These are phyloP conservation scores for Colletotrichum tropicicola DNA, from an alignment of 2,329 filamentous ascomycete species.

Conservation along the genomic window DNA sequence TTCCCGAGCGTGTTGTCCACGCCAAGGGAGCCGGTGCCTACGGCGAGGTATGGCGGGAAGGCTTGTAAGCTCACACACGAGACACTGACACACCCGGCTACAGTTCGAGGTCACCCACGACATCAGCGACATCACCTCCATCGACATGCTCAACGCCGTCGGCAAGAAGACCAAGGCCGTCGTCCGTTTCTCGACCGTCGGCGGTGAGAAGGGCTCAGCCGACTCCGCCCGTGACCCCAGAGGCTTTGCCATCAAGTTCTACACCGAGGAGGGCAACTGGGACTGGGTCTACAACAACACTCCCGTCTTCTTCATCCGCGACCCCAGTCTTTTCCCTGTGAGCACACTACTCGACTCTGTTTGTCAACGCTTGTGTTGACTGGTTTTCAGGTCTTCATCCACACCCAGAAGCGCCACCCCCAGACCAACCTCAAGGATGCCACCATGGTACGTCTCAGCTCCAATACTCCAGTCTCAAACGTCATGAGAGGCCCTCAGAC, in stretches of 20 bases:
- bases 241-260: constrained; percentile 77
- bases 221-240: constrained; percentile 78
- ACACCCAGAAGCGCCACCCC: constrained; percentile 81
- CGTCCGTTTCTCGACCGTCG: constrained; percentile 79
- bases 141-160: constrained; percentile 62
- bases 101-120: constrained; percentile 54
- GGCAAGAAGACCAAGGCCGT: constrained; percentile 76
- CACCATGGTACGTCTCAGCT: constrained; percentile 58
- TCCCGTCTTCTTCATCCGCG: constrained; percentile 79
- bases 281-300: constrained; percentile 83
- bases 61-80: not conserved
- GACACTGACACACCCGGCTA: not conserved
- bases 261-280: constrained; percentile 75
- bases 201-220: constrained; percentile 76
- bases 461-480: not conserved
- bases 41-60: constrained; percentile 44
- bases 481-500: not conserved
- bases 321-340: constrained; percentile 76
- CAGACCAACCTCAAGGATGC: constrained; percentile 76
- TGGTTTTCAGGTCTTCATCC: constrained; percentile 65
- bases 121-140: constrained; percentile 63
- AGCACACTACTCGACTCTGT: not conserved
- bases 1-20: constrained; percentile 63
- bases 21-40: constrained; percentile 67
- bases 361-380: not conserved